A percentile compares a stretch with the other conserved stretches of the same genome.
These are phyloP conservation scores for Dactylellina leptospora DNA, from an alignment of 2,329 filamentous ascomycete genomes.

Conservation along the genomic window DNA sequence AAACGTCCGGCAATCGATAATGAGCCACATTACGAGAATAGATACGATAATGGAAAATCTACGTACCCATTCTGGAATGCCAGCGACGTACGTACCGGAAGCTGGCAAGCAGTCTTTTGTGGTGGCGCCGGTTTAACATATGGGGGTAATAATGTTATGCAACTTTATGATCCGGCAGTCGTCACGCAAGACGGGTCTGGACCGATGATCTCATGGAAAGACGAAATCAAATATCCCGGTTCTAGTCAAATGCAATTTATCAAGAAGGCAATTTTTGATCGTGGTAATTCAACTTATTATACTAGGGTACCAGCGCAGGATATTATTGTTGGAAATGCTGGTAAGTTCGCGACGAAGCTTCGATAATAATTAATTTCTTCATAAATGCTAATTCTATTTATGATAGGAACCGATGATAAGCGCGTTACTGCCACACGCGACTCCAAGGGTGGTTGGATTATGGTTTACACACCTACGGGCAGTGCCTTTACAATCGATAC, in stretches of 20 bases:
- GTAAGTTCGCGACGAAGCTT: conserved; percentile 1
- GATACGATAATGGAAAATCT: conserved; percentile 53
- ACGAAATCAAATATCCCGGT: conserved; percentile 53
- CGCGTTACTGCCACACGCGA: conserved; percentile 53
- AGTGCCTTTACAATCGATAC: conserved; percentile 51
- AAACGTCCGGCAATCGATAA: conserved; percentile 54
- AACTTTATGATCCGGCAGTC: conserved; percentile 51
- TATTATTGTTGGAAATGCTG: conserved; percentile 45
- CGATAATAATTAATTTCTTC: not conserved
- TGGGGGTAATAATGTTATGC: conserved; percentile 54
- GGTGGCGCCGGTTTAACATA: conserved; percentile 55
- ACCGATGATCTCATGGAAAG: conserved; percentile 40
- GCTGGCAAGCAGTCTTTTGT: conserved; percentile 54
- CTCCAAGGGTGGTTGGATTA: conserved; percentile 51
- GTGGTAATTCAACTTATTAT: conserved; percentile 51
- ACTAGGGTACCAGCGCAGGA: conserved; percentile 41
- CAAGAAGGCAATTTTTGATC: conserved; percentile 49
- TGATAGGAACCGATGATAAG: conserved; percentile 33
- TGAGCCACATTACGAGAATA: conserved; percentile 55
- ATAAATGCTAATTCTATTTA: not conserved
- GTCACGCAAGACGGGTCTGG: conserved; percentile 49
- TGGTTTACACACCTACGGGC: conserved; percentile 54
- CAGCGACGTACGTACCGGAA: conserved; percentile 52
- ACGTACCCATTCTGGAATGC: conserved; percentile 53
- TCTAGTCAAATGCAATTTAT: conserved; percentile 54